Conservation (phyloP, 2,329 filamentous ascomycete species). For the Pseudogymnoascus sp. region DNA sequence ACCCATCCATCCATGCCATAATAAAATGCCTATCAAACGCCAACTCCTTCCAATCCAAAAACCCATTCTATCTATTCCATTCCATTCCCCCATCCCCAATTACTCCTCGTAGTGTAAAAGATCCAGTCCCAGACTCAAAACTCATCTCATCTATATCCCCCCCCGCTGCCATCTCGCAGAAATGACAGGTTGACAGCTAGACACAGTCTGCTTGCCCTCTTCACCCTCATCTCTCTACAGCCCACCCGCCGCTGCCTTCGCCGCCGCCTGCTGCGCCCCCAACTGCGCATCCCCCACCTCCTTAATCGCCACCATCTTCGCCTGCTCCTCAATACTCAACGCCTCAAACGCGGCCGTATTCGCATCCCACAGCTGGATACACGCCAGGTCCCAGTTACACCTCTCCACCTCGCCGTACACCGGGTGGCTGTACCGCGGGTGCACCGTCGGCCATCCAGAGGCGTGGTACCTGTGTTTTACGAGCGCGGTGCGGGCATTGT, state of each 20-base stretch:
- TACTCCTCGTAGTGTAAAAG: neutral
- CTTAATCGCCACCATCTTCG: slow-evolving; percentile 30
- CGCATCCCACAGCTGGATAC: slow-evolving; percentile 58
- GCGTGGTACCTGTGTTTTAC: slow-evolving; percentile 72
- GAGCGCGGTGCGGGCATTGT: slow-evolving; percentile 56
- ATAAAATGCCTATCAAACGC: neutral
- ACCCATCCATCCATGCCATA: neutral
- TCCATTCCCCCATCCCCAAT: neutral
- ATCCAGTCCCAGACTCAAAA: neutral
- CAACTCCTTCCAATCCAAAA: neutral
- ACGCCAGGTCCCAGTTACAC: slow-evolving; percentile 62
- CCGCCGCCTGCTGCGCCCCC: neutral
- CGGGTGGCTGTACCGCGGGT: slow-evolving; percentile 60
- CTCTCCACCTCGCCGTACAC: slow-evolving; percentile 63
- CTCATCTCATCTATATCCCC: neutral
- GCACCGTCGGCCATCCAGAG: slow-evolving; percentile 61
- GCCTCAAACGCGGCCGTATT: slow-evolving; percentile 54
- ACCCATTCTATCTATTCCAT: neutral
- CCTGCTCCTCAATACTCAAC: slow-evolving; percentile 53
- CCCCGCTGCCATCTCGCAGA: neutral
- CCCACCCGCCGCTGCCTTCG: neutral
- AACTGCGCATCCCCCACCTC: neutral
- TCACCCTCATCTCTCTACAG: neutral
- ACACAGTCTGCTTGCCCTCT: neutral
- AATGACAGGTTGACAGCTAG: neutral